These are phyloP conservation scores for Avena insularis DNA, from an alignment of 176 grass and related monocot genomes.

Conservation along the genomic window DNA sequence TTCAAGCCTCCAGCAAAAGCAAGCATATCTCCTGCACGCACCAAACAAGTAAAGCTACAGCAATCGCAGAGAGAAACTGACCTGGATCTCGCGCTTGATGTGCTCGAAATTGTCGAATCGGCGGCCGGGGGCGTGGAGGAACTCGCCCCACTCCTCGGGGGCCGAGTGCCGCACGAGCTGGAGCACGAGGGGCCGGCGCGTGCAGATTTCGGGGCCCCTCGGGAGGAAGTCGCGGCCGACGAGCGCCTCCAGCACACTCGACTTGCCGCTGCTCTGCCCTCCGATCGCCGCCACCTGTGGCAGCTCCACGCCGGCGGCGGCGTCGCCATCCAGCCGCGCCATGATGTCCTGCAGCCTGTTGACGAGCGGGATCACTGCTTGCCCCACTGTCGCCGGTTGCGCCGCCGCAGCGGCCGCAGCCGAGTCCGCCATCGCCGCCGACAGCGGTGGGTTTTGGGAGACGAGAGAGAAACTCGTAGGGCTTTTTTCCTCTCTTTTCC, in stretches of 20 bases:
- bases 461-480: neutral
- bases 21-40: neutral
- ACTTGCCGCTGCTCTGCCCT: constrained; percentile 95
- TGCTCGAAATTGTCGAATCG: constrained; percentile 76
- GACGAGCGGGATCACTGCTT: constrained; percentile 68
- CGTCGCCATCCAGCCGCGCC: constrained; percentile 65
- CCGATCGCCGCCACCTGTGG: constrained; percentile 87
- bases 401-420: constrained; percentile 48
- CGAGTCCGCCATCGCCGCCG: constrained; percentile 42
- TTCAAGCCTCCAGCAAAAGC: neutral
- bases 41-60: constrained; percentile 1
- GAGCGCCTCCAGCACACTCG: constrained; percentile 91
- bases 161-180: constrained; percentile 74
- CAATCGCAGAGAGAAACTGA: constrained; percentile 29
- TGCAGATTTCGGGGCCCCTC: constrained; percentile 79
- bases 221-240: constrained; percentile 91
- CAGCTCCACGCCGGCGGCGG: constrained; percentile 61
- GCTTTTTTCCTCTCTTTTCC: neutral
- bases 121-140: constrained; percentile 72
- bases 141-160: constrained; percentile 88
- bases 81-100: constrained; percentile 92
- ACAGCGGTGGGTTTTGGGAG: constrained; percentile 49
- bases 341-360: constrained; percentile 82
- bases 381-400: constrained; percentile 45
- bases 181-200: constrained; percentile 83